Evolutionary conservation across 495 filamentous ascomycete species (phyloP), one percentile per base, ranked within the genome.

Genomic region (Chaetomium cochliodes): DNA sequence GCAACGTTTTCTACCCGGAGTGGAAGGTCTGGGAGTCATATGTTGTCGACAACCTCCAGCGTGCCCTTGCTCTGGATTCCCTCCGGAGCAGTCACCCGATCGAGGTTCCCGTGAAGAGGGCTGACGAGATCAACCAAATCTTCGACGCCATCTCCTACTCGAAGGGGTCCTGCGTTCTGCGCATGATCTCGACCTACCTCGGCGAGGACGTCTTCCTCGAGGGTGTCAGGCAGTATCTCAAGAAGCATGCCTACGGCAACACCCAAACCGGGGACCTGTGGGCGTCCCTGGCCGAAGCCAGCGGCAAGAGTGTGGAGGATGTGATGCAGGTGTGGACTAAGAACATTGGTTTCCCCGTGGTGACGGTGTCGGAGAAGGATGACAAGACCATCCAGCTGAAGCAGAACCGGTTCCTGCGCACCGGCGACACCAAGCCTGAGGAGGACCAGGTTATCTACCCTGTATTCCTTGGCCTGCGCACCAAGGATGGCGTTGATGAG

Each of bases 1-100:
- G 86, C 81, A 89, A 91, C 73, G 78, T 81, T 63, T 96, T 98
- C 82, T 97, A 92, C 79, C 94, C 93, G 3, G 93, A 97, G 73
- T 97, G 94, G 93, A 96, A 97, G 78, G 92, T 97, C n/a, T 98
- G 94, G 94, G 86, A 97, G 77, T 86, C 84, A 20, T 98, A 96
- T 71, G 93, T 97, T 46, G 90, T 90, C 37, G 93, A 96, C 69
- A 96, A 88, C 70, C 82, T 97, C 65, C 92, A 96, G 79, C 85
- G 89, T 65, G 94, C 94, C 2, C 82, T 97, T 12, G 87, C 86
- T 18, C 83, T 97, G 28, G 94, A 98, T 75, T 96, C 93, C 13
- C 80, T 97, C 47, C 88, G 93, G 60, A 96, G 91, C 84, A 96
- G 91, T 72, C 94, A 98, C 80, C 93, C 94, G 42, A 96, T 98